These are phyloP conservation scores for Phoenix roebelenii DNA, from an alignment of 176 grass and related monocot species.

Conservation along the genomic window DNA sequence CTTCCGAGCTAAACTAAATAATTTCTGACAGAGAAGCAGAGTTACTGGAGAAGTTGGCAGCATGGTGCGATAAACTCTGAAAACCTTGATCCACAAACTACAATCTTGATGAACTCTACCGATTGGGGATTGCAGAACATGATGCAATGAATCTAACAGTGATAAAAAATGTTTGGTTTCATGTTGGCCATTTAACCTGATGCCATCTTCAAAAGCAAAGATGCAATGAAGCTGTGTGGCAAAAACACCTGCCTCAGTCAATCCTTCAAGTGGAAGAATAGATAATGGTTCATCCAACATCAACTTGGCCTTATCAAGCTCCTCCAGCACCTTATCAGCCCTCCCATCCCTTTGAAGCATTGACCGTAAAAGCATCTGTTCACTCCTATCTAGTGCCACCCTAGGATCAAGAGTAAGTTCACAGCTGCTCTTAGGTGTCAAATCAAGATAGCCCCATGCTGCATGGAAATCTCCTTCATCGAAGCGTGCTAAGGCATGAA, in stretches of 20 bases:
- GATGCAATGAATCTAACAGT: conserved; percentile 47
- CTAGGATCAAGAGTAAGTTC: conserved; percentile 88
- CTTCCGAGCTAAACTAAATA: conserved; percentile 74
- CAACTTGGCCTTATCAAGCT: conserved; percentile 71
- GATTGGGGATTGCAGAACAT: conserved; percentile 46
- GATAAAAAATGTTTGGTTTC: conserved; percentile 35
- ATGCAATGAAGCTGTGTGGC: conserved; percentile 79
- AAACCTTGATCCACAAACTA: conserved; percentile 79
- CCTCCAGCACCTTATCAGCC: conserved; percentile 29
- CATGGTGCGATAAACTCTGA: conserved; percentile 65
- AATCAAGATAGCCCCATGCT: conserved; percentile 87
- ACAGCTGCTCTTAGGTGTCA: conserved; percentile 77
- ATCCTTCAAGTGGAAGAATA: conserved; percentile 71
- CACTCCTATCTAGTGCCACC: conserved; percentile 88
- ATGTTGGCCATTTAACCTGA: conserved; percentile 28
- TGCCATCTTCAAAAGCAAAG: conserved; percentile 69
- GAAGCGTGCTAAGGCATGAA: conserved; percentile 81
- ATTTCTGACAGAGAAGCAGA: conserved; percentile 64
- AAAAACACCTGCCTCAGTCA: conserved; percentile 55
- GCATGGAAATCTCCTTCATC: conserved; percentile 77
- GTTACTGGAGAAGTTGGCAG: conserved; percentile 59
- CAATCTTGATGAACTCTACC: conserved; percentile 64
- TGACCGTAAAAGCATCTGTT: conserved; percentile 79
- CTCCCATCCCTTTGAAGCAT: conserved; percentile 66
- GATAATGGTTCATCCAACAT: conserved; percentile 85